Base-by-base conservation (phyloP, 495 filamentous ascomycete species). In the Daldinia caldariorum region DNA sequence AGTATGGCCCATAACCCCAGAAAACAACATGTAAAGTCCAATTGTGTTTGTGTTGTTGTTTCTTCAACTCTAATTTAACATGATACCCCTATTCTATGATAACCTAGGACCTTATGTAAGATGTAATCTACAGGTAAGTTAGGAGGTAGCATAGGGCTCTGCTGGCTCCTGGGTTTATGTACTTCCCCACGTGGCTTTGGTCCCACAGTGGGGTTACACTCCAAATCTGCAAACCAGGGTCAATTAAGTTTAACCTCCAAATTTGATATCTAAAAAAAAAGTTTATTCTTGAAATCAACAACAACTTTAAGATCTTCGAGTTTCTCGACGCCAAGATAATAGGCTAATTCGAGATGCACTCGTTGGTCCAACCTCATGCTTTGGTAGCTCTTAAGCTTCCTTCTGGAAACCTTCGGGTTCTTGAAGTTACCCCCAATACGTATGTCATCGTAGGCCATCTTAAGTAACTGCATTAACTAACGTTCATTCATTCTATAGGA, bases 351-450 rank as follows among this genome's bases (percentile, higher is more conserved):
- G 29, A 64, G 29, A 79, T 79, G 77, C 64, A 79, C 56, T 72
- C 75, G 0, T 63, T 84, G 34, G 84, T 94, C 66, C 82, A 84
- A 61, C 89, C 91, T 6, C 79, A 90, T 72, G 82, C 87, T 12
- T 88, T 86, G 76, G 85, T 92, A 59, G 87, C 79, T 26, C 77
- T 94, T 26, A 84, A 87, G 66, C 84, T 94, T 14, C 89, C 91
- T 3, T 93, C 91, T 35, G 89, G 88, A 14, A 79, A 84, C 43
- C 77, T 87, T 31, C 88, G 87, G 70, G 82, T 92, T 39, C 70
- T 89, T 14, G 85, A 91, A 72, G 79, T 92, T n/a, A 79, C 84
- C 45, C 91, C 91, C 35, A 88, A 94, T 83, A 91, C 90, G 92
- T 94, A 88, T 78, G 91, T 85, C 49, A 75, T 74, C 38, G 71